These are phyloP conservation scores for Phoma sp. DNA, from an alignment of 2,329 filamentous ascomycete genomes.

Conservation along the genomic window DNA sequence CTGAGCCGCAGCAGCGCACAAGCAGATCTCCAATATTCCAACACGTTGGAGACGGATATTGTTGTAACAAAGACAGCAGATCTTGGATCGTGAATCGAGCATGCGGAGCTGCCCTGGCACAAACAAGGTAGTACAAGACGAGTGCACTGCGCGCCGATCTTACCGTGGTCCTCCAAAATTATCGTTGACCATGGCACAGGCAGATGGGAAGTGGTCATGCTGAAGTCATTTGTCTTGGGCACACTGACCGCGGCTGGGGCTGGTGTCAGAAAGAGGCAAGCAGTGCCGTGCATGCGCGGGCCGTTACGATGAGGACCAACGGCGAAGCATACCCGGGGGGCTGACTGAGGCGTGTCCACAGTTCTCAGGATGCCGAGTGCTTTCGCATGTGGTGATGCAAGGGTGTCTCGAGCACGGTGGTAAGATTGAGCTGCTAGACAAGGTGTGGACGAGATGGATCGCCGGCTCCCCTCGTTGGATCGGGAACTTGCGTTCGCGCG, in stretches of 20 bases:
- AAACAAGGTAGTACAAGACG: slow-evolving; percentile 2
- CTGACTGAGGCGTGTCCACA: not conserved
- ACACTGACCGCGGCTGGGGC: not conserved
- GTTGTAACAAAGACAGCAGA: slow-evolving; percentile 7
- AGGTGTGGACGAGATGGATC: not conserved
- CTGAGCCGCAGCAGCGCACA: not conserved
- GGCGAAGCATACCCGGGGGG: not conserved
- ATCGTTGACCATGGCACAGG: not conserved
- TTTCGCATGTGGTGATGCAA: not conserved
- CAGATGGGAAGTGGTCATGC: slow-evolving; percentile 1
- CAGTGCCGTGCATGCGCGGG: not conserved
- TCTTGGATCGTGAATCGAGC: not conserved
- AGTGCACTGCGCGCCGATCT: not conserved
- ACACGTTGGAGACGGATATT: slow-evolving; percentile 7
- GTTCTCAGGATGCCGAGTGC: not conserved
- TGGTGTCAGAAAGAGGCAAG: not conserved
- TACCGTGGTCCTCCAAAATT: not conserved
- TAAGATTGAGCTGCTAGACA: not conserved
- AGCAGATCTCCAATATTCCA: slow-evolving; percentile 5
- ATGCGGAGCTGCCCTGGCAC: not conserved
- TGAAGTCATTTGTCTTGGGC: slow-evolving; percentile 4
- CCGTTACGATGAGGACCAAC: not conserved
- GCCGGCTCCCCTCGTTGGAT: slow-evolving; percentile 3
- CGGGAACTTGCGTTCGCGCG: slow-evolving; percentile 1
- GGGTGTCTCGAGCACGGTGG: not conserved